phyloP scores from a whole-genome alignment of 208 protist genomes.

The Trypanosoma avium region DNA sequence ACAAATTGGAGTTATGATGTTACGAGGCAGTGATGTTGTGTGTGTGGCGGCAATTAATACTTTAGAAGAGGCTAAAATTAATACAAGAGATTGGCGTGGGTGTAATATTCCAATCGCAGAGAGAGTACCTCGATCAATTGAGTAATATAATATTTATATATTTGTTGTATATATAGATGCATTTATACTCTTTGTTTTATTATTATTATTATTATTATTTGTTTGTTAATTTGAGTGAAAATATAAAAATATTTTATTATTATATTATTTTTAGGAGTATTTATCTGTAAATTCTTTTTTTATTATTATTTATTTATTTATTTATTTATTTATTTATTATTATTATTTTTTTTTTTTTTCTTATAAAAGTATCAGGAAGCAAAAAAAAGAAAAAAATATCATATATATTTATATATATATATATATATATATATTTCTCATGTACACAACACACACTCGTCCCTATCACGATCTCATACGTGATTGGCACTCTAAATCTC shows the following conservation, averaged over 20 bases:
- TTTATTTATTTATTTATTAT: no score
- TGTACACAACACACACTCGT: slow-evolving; percentile 7
- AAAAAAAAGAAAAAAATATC: neutral
- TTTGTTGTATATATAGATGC: no score
- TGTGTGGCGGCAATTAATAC: slow-evolving; percentile 66
- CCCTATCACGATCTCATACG: slow-evolving; percentile 12
- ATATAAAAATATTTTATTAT: no score
- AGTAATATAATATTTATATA: no score
- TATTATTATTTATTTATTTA: no score
- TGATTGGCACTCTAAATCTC: neutral
- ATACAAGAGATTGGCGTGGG: slow-evolving; percentile 41
- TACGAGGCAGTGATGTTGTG: slow-evolving; percentile 74
- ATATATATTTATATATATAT: neutral
- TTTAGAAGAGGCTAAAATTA: slow-evolving; percentile 69
- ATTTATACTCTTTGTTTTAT: no score
- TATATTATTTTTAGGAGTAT: no score
- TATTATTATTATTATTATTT: no score
- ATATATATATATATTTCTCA: slow-evolving; percentile 8
- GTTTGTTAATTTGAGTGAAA: no score
- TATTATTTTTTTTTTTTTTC: no score
- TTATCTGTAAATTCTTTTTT: no score
- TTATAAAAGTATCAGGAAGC: no score
- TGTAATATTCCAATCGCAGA: slow-evolving; percentile 60
- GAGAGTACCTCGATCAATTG: slow-evolving; percentile 14
- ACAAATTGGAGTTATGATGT: slow-evolving; percentile 62